Base-by-base conservation (phyloP, 2,329 filamentous ascomycete genomes). In the Penicillium decumbens region DNA sequence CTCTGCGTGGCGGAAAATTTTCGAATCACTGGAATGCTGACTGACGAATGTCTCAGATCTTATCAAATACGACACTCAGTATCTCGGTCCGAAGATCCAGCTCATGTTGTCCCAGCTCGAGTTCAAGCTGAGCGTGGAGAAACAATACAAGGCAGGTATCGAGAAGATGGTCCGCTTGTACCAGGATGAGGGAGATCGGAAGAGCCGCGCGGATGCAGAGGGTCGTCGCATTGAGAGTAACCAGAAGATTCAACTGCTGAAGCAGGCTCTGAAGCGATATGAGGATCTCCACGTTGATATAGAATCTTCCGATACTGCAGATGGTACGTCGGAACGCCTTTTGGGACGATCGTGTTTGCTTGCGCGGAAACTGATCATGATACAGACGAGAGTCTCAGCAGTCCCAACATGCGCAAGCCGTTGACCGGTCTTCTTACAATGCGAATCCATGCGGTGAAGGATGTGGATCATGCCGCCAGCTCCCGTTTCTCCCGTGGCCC, bases 111-210 rank as follows among this genome's bases (percentile, higher is more conserved):
- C 93, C 41, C 93, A 98, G 72, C 85, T 98, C 56, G 90, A 97
- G 72, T 98, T 98, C 77, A 98, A 98, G 76, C 81, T 98, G 54
- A 95, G 93, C 59, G 93, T 98, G 25, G 93, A 98, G 71, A 95
- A 96, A 69, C 93, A 98, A 73, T 98, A 98, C 73, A 90, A 97
- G 59, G 95, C 95, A 66, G 93, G 93, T 54, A 93, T 98, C 61
- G 93, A 98, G 73, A 98, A 98, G 77, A 97, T 98, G 93, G 89
- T 96, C 41, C 89, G 93, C 69, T 78, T 98, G 30, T 98, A 98
- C 68, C 85, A 93, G 67, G 93, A 97, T 80, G 93, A 97, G 70
- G 92, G 93, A 27, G 93, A 98, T 68, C 85, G 91, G 61, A 96
- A 95, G 77, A 97, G 92, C 75, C 89, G 87, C 69, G 84, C 88